Base-by-base conservation (phyloP, 495 filamentous ascomycete species). In the Trichocladium antarcticum region DNA sequence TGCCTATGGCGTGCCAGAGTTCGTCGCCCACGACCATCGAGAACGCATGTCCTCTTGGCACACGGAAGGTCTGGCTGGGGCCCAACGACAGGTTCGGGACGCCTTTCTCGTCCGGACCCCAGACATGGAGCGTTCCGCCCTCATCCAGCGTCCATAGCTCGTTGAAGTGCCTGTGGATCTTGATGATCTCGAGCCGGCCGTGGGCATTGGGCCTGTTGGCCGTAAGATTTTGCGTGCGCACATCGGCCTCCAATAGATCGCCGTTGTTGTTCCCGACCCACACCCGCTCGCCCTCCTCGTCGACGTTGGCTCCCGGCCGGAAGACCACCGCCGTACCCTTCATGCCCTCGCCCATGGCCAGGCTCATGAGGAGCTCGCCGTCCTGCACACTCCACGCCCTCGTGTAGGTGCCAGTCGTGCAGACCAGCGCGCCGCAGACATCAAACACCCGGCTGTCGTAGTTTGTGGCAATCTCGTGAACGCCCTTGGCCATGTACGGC, bases 81-180 rank as follows among this genome's bases (percentile, higher is more conserved):
- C 74, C 81, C 50, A 78, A 77, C 42, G 76, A 73, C 17, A 98
- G 67, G 51, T 75, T 88, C 0, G 89, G 88, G 1, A 77, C 68
- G 1, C 88, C 87, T 10, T 74, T 74, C 37, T 81, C 77, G 62
- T 90, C 87, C 16, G 89, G 82, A 7, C 77, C 76, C 92, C 92
- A 98, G 17, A 97, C 77, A 50, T 87, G 79, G 17, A 98, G 71
- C 34, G 83, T 87, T 11, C 92, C 92, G 53, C 84, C 81, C 49
- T 95, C 89, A 66, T 97, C 93, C 12, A 97, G 57, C 2, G 89
- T 88, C 92, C 92, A 98, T 71, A 98, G 81, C 54, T 94, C 84
- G 55, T 87, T 85, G 50, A 79, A 82, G 65, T 89, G 81, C 42
- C 90, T 81, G 51, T 84, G 79, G 16, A 98, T 95, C 60, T 83